These are phyloP conservation scores for Termitomyces sp. DNA, from an alignment of 768 basidiomycete species.

Conservation along the genomic window DNA sequence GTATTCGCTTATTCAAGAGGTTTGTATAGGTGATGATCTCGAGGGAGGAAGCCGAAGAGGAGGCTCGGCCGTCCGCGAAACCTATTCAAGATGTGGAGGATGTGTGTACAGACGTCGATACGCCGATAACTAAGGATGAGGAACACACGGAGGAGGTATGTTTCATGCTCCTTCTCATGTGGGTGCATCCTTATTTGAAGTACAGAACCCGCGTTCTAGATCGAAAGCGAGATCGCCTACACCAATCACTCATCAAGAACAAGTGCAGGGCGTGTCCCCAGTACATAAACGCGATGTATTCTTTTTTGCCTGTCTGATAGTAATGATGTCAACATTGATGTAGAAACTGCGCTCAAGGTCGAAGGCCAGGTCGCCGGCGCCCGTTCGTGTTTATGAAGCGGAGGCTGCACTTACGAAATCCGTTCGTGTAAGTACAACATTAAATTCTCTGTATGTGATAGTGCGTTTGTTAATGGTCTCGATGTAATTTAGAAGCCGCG, in stretches of 20 bases:
- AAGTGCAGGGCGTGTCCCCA: background rate
- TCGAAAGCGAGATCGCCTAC: background rate
- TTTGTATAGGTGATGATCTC: background rate
- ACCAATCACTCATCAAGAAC: background rate
- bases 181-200: background rate
- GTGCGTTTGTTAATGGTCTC: background rate
- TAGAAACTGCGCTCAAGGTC: background rate
- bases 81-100: background rate
- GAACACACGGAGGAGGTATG: background rate
- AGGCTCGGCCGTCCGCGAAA: too few relatives aligned
- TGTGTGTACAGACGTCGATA: background rate
- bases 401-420: background rate
- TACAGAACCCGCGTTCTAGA: background rate
- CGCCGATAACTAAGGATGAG: background rate
- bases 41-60: background rate
- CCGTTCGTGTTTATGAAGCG: background rate
- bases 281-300: background rate
- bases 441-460: background rate
- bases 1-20: background rate
- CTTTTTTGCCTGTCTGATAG: background rate
- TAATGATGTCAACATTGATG: too few relatives aligned
- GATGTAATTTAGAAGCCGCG: background rate
- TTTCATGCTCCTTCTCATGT: background rate
- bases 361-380: background rate
- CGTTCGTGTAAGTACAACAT: background rate